Conservation (phyloP, 345 rosid species). For the Firmiana major region DNA sequence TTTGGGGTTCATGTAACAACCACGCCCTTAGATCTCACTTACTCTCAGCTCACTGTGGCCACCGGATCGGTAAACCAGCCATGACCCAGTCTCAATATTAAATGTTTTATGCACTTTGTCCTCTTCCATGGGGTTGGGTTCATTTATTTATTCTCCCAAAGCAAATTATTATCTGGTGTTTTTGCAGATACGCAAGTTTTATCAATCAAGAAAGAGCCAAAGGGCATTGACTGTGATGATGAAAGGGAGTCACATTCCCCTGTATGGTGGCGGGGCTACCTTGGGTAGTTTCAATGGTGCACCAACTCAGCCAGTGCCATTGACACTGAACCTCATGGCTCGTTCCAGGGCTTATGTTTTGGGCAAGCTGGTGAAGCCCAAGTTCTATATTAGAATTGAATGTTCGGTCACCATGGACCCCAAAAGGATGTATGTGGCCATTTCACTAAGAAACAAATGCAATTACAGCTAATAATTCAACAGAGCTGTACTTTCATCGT, state of each 20-base stretch:
- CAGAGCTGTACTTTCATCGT: not conserved
- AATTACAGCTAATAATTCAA: constrained; percentile 26
- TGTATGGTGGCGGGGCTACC: constrained; percentile 62
- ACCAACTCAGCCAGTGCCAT: constrained; percentile 47
- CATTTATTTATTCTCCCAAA: not conserved
- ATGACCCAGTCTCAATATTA: not conserved
- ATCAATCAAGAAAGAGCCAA: constrained; percentile 63
- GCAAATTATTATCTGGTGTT: not conserved
- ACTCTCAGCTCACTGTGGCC: constrained; percentile 56
- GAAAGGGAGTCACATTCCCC: constrained; percentile 42
- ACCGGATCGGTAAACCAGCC: constrained; percentile 46
- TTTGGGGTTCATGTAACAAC: constrained; percentile 65
- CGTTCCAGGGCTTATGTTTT: constrained; percentile 61
- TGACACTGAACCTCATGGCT: constrained; percentile 43
- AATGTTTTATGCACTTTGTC: not conserved
- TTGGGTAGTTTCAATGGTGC: constrained; percentile 52
- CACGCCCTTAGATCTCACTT: constrained; percentile 54
- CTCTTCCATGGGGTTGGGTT: not conserved
- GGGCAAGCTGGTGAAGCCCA: constrained; percentile 55
- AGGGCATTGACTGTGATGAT: constrained; percentile 40
- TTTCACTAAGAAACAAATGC: constrained; percentile 51
- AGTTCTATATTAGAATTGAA: constrained; percentile 44
- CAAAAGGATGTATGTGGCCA: constrained; percentile 38
- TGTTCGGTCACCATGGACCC: constrained; percentile 56
- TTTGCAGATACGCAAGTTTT: constrained; percentile 49